Base-by-base conservation (phyloP, 139 green algal genomes). In the Medakamo hakoo region DNA sequence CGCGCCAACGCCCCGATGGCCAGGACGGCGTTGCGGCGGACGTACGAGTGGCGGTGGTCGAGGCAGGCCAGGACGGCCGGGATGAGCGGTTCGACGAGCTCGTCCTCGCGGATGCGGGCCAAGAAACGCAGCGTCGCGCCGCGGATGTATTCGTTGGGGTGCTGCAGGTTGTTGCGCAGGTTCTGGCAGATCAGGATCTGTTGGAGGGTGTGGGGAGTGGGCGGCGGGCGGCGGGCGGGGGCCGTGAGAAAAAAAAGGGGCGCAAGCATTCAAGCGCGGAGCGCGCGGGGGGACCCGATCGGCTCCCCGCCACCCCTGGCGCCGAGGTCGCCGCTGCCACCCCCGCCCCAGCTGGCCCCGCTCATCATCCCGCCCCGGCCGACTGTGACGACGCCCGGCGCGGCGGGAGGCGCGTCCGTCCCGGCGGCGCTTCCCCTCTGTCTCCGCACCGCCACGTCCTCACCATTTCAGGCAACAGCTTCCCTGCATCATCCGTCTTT, bases 141-240 rank as follows among this genome's bases (percentile, higher is more conserved):
- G 3, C 93, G 74, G 4, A 99, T 82, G 79, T 96, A 99, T 78
- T 99, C 93, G 70, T 99, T 99, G 21, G 93, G 93, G 67, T 98
- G 93, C 81, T 99, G 93, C 63, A 99, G 73, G 79, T 97, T 99
- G 82, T 99, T 99, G 26, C 93, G 76, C 63, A 99, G 80, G 76
- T 98, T 98, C 74, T 99, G 93, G 70, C 93, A 99, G 65, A 99
- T 97, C 3, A 99, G 81, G 70, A 99, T 99, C 85, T 92, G 83
- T 70, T 52, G 40, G 40, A 52, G 9, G 40, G 40, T 52, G 40
- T 16, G 40, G 22, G 18, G 32, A 18, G 59, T 48, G n/a, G 32
- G 32, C 9, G n/a, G 55, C 16, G 19, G 22, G 22, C 9, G 16
- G 32, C 57, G 32, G 19, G 59, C 14, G n/a, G 14, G 59, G 57